These are phyloP conservation scores for Linnemannia zychae DNA, from an alignment of 192 early-diverging fungal genomes.

Conservation along the genomic window DNA sequence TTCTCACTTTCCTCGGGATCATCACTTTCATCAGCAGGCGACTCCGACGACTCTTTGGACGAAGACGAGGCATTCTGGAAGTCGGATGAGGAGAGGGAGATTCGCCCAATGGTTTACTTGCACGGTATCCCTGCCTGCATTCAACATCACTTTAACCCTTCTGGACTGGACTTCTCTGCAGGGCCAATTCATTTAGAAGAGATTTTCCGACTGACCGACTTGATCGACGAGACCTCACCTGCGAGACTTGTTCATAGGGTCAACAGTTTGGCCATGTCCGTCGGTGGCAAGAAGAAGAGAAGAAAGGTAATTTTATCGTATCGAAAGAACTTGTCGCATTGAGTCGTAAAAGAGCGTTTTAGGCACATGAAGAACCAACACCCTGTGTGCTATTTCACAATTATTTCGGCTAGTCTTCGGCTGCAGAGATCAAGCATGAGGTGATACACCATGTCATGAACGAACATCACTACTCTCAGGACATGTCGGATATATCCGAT, in stretches of 20 bases:
- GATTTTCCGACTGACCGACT: slow-evolving; percentile 45
- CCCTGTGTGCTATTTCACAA: neutral
- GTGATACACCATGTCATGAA: slow-evolving; percentile 3
- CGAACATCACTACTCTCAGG: slow-evolving; percentile 29
- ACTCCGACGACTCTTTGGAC: slow-evolving; percentile 47
- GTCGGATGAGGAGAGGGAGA: slow-evolving; percentile 47
- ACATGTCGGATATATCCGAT: slow-evolving; percentile 31
- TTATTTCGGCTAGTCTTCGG: slow-evolving; percentile 25
- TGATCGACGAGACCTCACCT: slow-evolving; percentile 47
- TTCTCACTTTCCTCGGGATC: slow-evolving; percentile 56
- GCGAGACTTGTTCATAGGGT: slow-evolving; percentile 42
- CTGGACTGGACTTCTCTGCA: slow-evolving; percentile 47
- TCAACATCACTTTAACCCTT: slow-evolving; percentile 54
- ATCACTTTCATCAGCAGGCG: slow-evolving; percentile 50
- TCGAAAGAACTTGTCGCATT: neutral
- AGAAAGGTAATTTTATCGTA: slow-evolving; percentile 34
- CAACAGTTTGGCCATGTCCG: slow-evolving; percentile 29
- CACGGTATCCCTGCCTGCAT: slow-evolving; percentile 55
- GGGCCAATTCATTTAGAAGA: slow-evolving; percentile 54
- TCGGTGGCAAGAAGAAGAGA: slow-evolving; percentile 48
- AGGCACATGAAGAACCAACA: neutral
- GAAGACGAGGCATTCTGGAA: slow-evolving; percentile 46
- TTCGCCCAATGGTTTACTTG: slow-evolving; percentile 33
- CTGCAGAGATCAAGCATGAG: slow-evolving; percentile 31
- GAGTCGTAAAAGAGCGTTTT: neutral